A percentile compares a stretch with the other conserved stretches of the same genome.
Evolutionary conservation across 2,329 filamentous ascomycete species (phyloP).

Genomic region (Venturia aucupariae): DNA sequence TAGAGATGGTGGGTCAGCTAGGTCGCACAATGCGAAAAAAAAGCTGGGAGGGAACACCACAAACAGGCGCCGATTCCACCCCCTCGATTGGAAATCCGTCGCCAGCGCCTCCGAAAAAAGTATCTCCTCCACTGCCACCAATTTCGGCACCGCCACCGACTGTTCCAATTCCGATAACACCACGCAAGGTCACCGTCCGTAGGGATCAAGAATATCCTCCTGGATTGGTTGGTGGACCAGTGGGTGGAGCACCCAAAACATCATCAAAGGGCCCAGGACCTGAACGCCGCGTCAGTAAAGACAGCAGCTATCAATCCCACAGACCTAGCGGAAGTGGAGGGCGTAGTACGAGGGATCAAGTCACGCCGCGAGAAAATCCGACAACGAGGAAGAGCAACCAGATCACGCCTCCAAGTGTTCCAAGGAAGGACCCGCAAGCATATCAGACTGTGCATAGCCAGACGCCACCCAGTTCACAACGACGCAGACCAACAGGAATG

Average conservation of each 20-base stretch:
- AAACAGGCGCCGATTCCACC: background rate
- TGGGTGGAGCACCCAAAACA: background rate
- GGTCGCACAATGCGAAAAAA: constrained; percentile 78
- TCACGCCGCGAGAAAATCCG: constrained; percentile 1
- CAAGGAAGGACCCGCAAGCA: background rate
- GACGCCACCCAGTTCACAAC: constrained; percentile 4
- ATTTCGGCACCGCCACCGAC: background rate
- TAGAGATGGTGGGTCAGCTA: constrained; percentile 74
- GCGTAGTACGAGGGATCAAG: background rate
- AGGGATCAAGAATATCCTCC: background rate
- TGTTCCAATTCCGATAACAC: constrained; percentile 4
- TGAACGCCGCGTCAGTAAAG: constrained; percentile 5
- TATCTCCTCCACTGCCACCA: background rate
- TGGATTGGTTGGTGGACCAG: background rate
- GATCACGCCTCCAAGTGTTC: background rate
- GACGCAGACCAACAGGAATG: background rate
- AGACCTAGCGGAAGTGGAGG: constrained; percentile 1
- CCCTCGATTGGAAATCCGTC: background rate
- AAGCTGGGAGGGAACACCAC: constrained; percentile 26
- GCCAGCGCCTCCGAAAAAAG: background rate
- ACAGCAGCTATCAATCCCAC: background rate
- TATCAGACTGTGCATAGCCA: background rate
- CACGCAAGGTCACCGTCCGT: background rate
- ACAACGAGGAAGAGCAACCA: background rate
- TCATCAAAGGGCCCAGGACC: background rate